phyloP scores from a whole-genome alignment of 2,329 filamentous ascomycete species.

The Venturia carpophila region DNA sequence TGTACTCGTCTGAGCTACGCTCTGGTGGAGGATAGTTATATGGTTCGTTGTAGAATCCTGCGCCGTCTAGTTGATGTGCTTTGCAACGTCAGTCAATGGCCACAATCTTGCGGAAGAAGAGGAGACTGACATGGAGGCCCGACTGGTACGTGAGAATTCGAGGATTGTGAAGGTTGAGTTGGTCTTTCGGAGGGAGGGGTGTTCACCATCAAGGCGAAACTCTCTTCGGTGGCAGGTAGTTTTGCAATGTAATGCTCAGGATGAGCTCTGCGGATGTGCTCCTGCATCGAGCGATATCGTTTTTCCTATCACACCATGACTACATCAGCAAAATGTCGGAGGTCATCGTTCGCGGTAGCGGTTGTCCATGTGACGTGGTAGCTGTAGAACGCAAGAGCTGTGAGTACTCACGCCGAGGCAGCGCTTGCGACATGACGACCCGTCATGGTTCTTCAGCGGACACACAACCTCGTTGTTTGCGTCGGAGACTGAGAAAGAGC shows the following conservation, averaged over 20 bases:
- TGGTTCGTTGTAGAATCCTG: constrained; percentile 45
- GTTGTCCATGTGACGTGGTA: neutral
- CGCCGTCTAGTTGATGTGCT: constrained; percentile 10
- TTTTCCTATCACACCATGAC: constrained; percentile 59
- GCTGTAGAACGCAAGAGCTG: neutral
- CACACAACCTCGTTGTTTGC: constrained; percentile 95
- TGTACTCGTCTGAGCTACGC: constrained; percentile 60
- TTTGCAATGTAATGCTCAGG: constrained; percentile 97
- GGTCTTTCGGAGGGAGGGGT: constrained; percentile 70
- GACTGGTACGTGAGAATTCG: constrained; percentile 21
- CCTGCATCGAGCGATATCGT: constrained; percentile 96
- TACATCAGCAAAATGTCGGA: neutral
- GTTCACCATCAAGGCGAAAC: constrained; percentile 93
- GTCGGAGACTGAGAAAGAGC: constrained; percentile 87
- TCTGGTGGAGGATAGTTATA: constrained; percentile 61
- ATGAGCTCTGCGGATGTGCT: constrained; percentile 95
- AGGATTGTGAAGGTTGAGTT: constrained; percentile 42
- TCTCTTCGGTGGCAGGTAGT: constrained; percentile 95
- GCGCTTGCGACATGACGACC: constrained; percentile 92
- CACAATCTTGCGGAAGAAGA: neutral
- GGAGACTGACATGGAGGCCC: neutral
- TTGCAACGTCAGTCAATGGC: neutral
- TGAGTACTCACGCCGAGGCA: constrained; percentile 83
- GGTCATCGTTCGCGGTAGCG: neutral
- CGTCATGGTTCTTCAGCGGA: constrained; percentile 90